Evolutionary conservation across 768 basidiomycete species (phyloP), one percentile per base, ranked within the genome.

Genomic region (Lentinula aciculospora): DNA sequence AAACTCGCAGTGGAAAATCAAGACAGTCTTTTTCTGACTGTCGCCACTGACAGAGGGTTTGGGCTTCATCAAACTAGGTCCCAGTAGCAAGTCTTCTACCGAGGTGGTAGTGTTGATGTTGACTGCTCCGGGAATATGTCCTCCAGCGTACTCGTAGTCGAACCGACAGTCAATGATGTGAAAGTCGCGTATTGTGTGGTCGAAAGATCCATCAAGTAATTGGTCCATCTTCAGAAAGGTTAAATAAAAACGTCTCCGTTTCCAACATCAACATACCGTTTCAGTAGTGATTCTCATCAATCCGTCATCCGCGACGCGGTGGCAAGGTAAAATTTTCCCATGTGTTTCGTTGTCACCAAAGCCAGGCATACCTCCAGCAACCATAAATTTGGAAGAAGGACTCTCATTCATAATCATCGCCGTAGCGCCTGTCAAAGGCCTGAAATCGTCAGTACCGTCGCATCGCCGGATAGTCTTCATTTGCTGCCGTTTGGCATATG

Each of bases 1-100:
- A 68, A 98, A 98, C 72, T 99, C 97, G 76, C 97, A 99, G 68
- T 99, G 97, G 79, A 99, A 98, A 46, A 99, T 81, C 40, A 98
- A 73, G 31, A 98, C 75, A 1, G 89, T 94, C 74, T 95, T 95
- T 71, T 79, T 81, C 13, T 75, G 73, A 0, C 70, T 56, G 63
- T 94, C 89, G 21, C 92, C 89, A 69, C 92, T 94, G 39, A 82
- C 76, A 32, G 85, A 86, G 4, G 88, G 82, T 57, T 70, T 75
- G 9, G 89, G 88, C 69, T 80, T 85, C 57, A 71, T 73, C 61
- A 76, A 68, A 59, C 70, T 75, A 23, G 72, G 66, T 3, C 86
- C 79, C 40, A 98, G 83, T 37, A 98, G 73, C 50, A 91, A 80
- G 53, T 90, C 86, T 68, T 97, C 94, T 40, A 98, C 81, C 46